Percentiles rank a stretch among this genome's conserved stretches.
Evolutionary conservation across 2,329 filamentous ascomycete species (phyloP).

Genomic region (Diplocarpon rosae): DNA sequence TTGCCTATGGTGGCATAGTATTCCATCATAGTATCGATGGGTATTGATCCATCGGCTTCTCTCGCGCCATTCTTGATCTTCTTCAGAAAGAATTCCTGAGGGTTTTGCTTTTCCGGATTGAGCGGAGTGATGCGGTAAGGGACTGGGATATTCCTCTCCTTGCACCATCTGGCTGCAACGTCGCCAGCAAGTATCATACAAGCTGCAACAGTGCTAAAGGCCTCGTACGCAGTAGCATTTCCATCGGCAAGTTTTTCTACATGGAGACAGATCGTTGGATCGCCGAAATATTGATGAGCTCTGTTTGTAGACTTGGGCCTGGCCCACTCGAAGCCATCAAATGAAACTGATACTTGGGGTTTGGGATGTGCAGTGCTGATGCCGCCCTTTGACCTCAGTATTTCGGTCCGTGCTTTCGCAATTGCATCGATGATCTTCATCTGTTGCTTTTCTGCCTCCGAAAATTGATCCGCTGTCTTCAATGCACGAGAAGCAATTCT

Average conservation of each 20-base stretch:
- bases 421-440: conserved; percentile 38
- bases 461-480: conserved; percentile 24
- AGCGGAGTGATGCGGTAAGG: conserved; percentile 38
- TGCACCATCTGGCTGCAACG: conserved; percentile 50
- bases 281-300: conserved; percentile 9
- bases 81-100: conserved; percentile 18
- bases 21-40: conserved; percentile 7
- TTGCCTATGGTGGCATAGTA: conserved; percentile 35
- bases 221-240: background rate
- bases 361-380: background rate
- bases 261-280: conserved; percentile 21
- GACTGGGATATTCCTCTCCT: conserved; percentile 44
- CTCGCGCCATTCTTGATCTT: conserved; percentile 10
- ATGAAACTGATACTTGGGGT: conserved; percentile 10
- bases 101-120: conserved; percentile 18
- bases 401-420: conserved; percentile 29
- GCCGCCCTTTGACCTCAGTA: conserved; percentile 10
- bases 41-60: background rate
- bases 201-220: conserved; percentile 33
- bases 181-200: conserved; percentile 53
- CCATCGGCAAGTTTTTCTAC: conserved; percentile 12
- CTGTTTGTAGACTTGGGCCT: background rate
- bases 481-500: background rate
- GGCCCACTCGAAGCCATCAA: conserved; percentile 8
- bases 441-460: conserved; percentile 33